Percentiles rank a stretch among this genome's conserved stretches.
Conservation (phyloP, 2,329 filamentous ascomycete species). For the Scedosporium boydii region DNA sequence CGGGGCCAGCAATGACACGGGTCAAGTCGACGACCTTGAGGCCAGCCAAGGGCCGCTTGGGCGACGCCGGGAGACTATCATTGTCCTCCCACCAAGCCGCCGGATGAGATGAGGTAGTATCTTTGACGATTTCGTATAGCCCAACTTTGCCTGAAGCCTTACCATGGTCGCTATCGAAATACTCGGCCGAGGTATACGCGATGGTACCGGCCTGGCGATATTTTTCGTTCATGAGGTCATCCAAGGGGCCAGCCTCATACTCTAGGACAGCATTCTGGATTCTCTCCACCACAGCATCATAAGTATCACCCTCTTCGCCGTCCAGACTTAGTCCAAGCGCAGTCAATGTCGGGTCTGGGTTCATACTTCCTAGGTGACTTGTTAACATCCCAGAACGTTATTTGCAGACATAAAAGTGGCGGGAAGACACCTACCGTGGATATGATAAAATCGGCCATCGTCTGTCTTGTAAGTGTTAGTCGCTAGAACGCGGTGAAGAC, state of each 20-base stretch:
- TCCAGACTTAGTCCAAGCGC: conserved; percentile 8
- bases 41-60: conserved; percentile 19
- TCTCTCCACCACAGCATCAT: conserved; percentile 8
- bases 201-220: conserved; percentile 21
- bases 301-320: conserved; percentile 7
- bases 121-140: conserved; percentile 12
- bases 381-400: too few species aligned
- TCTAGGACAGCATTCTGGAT: conserved; percentile 1
- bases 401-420: too few species aligned
- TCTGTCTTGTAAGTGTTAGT: conserved; percentile 18
- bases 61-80: neutral
- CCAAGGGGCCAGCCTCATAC: conserved; percentile 4
- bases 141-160: conserved; percentile 5
- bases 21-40: conserved; percentile 24
- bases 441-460: conserved; percentile 10
- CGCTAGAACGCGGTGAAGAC: neutral
- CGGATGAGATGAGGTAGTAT: conserved; percentile 8
- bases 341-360: conserved; percentile 9
- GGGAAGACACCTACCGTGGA: neutral
- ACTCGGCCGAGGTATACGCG: conserved; percentile 23
- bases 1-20: conserved; percentile 24
- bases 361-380: conserved; percentile 5
- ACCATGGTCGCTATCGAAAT: conserved; percentile 18
- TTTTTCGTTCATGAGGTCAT: conserved; percentile 18
- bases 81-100: neutral